Conservation (phyloP, 1,139 yeast genomes). For the Debaryomycetaceae sp. region DNA sequence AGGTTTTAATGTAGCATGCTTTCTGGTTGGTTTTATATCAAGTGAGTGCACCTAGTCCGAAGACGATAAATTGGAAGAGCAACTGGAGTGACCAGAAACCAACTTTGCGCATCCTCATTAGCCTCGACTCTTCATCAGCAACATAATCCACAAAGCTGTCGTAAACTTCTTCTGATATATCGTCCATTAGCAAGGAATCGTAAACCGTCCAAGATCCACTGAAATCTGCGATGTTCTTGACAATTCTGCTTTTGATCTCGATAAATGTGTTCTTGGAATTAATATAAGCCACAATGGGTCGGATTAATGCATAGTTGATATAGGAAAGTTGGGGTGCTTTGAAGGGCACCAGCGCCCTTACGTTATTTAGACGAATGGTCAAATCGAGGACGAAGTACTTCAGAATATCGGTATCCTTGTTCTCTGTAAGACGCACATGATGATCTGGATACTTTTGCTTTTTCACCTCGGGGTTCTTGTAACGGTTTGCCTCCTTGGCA, state of each 20-base stretch:
- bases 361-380: constrained; percentile 74
- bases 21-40: constrained; percentile 5
- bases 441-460: constrained; percentile 28
- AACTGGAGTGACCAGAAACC: constrained; percentile 94
- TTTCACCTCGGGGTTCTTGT: constrained; percentile 33
- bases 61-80: constrained; percentile 71
- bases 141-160: constrained; percentile 88
- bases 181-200: constrained; percentile 89
- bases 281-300: constrained; percentile 95
- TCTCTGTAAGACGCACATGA: constrained; percentile 23
- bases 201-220: constrained; percentile 97
- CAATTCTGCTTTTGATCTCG: constrained; percentile 82
- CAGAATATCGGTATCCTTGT: constrained; percentile 32
- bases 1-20: not conserved
- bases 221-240: constrained; percentile 75
- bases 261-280: constrained; percentile 86
- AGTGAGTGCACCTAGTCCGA: constrained; percentile 65
- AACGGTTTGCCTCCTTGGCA: constrained; percentile 38
- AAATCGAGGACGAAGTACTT: constrained; percentile 75
- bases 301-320: constrained; percentile 82
- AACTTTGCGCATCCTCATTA: constrained; percentile 71
- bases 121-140: constrained; percentile 77
- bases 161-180: constrained; percentile 83
- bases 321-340: constrained; percentile 82
- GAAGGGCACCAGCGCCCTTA: constrained; percentile 84